Conservation (phyloP, 169 alveolate species). For the Plasmodium coatneyi region DNA sequence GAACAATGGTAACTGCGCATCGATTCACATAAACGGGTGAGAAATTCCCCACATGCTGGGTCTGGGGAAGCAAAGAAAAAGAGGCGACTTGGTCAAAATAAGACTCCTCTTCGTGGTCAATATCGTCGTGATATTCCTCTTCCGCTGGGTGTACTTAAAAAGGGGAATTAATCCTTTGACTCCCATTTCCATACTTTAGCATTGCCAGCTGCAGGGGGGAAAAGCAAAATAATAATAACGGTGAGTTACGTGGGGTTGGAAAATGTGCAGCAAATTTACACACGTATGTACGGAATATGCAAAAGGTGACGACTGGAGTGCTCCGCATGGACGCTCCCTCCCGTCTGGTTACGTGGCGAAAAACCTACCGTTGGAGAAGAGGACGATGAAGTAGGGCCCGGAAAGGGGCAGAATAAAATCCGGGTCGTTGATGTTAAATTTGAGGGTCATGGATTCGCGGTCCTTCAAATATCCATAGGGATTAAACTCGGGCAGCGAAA, state of each 20-base stretch:
- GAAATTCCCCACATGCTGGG: not conserved
- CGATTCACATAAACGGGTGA: not conserved
- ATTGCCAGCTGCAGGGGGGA: constrained; percentile 27
- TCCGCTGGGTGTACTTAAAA: constrained; percentile 20
- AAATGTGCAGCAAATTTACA: not conserved
- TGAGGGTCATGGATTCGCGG: constrained; percentile 30
- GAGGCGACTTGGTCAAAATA: not conserved
- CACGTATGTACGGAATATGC: not conserved
- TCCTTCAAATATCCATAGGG: constrained; percentile 70
- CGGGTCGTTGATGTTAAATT: constrained; percentile 60
- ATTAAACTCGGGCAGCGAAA: constrained; percentile 67
- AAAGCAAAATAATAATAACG: not conserved
- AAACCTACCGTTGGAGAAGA: constrained; percentile 48
- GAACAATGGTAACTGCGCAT: not conserved
- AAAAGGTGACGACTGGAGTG: not conserved
- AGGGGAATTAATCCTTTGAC: constrained; percentile 33
- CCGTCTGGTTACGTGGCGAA: not conserved
- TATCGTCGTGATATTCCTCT: not conserved
- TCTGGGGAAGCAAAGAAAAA: not conserved
- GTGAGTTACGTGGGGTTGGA: not conserved
- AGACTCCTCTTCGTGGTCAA: not conserved
- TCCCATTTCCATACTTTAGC: constrained; percentile 73
- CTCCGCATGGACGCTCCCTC: not conserved
- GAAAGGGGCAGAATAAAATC: constrained; percentile 60
- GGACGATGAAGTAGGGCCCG: constrained; percentile 73